These are phyloP conservation scores for Trichoderma atroviride DNA, from an alignment of 2,329 filamentous ascomycete genomes.

Conservation along the genomic window DNA sequence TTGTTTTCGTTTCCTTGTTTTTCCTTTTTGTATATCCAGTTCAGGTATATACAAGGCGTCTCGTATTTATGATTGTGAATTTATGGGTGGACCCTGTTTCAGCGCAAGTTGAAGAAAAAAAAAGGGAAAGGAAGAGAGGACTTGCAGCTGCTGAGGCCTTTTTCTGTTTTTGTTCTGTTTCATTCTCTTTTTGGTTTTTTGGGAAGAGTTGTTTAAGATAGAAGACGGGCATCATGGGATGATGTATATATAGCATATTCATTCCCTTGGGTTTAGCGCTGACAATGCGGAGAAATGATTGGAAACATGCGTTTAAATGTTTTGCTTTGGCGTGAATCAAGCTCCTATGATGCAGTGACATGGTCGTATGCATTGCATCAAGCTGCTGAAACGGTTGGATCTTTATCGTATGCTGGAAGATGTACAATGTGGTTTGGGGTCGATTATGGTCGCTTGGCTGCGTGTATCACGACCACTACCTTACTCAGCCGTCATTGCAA, in stretches of 20 bases:
- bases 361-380: background rate
- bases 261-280: background rate
- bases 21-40: slow-evolving; percentile 16
- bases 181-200: background rate
- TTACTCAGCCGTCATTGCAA: background rate
- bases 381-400: background rate
- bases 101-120: slow-evolving; percentile 5
- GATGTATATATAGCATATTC: background rate
- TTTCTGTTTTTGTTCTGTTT: background rate
- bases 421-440: background rate
- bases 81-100: slow-evolving; percentile 20
- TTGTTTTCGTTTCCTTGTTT: background rate
- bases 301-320: background rate
- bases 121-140: slow-evolving; percentile 1
- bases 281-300: slow-evolving; percentile 4
- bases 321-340: background rate
- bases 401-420: background rate
- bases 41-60: slow-evolving; percentile 26
- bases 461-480: background rate
- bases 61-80: slow-evolving; percentile 26
- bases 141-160: background rate
- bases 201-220: background rate
- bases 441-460: background rate
- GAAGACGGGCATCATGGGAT: background rate
- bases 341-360: background rate